Conservation (phyloP, 2,329 filamentous ascomycete genomes). For the Colletotrichum trifolii region DNA sequence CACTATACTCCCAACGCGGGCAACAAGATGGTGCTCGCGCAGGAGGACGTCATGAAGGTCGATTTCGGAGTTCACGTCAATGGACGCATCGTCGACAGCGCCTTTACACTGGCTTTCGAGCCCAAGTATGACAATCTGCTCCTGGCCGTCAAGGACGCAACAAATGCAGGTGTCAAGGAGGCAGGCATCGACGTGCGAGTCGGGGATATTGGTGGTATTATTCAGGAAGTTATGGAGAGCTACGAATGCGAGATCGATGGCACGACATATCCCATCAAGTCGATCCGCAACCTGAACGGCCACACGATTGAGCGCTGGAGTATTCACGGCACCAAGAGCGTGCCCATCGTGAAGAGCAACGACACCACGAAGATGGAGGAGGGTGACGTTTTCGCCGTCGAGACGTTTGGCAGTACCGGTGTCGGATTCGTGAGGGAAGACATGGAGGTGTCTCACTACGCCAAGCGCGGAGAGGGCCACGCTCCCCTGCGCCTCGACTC, state of each 20-base stretch:
- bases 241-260: conserved; percentile 79
- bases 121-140: conserved; percentile 81
- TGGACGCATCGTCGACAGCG: conserved; percentile 83
- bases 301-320: conserved; percentile 81
- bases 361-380: conserved; percentile 89
- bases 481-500: conserved; percentile 81
- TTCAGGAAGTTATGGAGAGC: conserved; percentile 82
- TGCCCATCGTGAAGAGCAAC: conserved; percentile 81
- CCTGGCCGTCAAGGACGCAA: conserved; percentile 78
- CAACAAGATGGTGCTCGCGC: conserved; percentile 79
- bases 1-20: conserved; percentile 91
- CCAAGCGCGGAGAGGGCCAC: conserved; percentile 78
- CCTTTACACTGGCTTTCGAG: conserved; percentile 83
- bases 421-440: conserved; percentile 81
- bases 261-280: conserved; percentile 74
- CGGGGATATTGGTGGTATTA: conserved; percentile 75
- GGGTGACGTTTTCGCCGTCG: conserved; percentile 83
- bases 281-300: conserved; percentile 78
- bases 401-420: conserved; percentile 85
- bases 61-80: conserved; percentile 87
- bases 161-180: conserved; percentile 81
- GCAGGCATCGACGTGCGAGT: conserved; percentile 84
- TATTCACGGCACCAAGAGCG: conserved; percentile 83
- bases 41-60: conserved; percentile 84
- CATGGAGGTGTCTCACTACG: conserved; percentile 90